Percentiles rank a stretch among this genome's conserved stretches.
Conservation (phyloP, 345 rosid species). For the Gossypium longicalyx region DNA sequence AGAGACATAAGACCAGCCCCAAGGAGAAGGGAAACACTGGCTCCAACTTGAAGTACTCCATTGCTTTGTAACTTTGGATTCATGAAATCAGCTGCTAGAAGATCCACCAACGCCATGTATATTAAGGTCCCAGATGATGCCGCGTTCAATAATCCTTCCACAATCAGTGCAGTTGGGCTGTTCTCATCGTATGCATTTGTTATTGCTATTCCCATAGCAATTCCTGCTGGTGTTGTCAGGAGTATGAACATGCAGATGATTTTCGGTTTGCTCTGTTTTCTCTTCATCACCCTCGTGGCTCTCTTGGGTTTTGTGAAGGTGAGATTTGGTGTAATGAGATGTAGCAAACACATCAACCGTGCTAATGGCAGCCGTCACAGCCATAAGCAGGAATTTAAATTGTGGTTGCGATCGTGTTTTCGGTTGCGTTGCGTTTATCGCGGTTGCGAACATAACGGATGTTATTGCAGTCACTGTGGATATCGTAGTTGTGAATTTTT, state of each 20-base stretch:
- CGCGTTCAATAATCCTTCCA: slow-evolving; percentile 52
- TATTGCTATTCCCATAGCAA: slow-evolving; percentile 50
- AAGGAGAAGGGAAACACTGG: slow-evolving; percentile 37
- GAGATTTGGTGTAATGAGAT: slow-evolving; percentile 26
- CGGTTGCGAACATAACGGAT: too few relatives aligned
- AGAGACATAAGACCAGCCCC: slow-evolving; percentile 61
- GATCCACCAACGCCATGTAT: slow-evolving; percentile 73
- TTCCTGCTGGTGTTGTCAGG: slow-evolving; percentile 59
- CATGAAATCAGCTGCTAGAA: slow-evolving; percentile 61
- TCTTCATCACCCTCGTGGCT: background rate
- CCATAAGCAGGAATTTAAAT: slow-evolving; percentile 19
- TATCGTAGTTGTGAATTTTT: too few relatives aligned
- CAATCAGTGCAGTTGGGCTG: slow-evolving; percentile 48
- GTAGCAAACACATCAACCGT: slow-evolving; percentile 50
- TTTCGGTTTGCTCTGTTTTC: slow-evolving; percentile 29
- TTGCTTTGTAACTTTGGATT: slow-evolving; percentile 39
- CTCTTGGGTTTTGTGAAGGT: background rate
- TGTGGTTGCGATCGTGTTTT: too few relatives aligned
- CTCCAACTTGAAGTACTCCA: slow-evolving; percentile 30
- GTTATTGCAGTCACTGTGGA: too few relatives aligned
- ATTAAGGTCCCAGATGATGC: slow-evolving; percentile 63
- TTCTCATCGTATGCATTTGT: slow-evolving; percentile 40
- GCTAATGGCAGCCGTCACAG: slow-evolving; percentile 40
- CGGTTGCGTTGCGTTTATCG: accelerated
- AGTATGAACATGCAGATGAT: slow-evolving; percentile 14